A percentile compares a stretch with the other conserved stretches of the same genome.
Evolutionary conservation across 192 early-diverging fungal genomes (phyloP).

Genomic region (Podila minutissima): DNA sequence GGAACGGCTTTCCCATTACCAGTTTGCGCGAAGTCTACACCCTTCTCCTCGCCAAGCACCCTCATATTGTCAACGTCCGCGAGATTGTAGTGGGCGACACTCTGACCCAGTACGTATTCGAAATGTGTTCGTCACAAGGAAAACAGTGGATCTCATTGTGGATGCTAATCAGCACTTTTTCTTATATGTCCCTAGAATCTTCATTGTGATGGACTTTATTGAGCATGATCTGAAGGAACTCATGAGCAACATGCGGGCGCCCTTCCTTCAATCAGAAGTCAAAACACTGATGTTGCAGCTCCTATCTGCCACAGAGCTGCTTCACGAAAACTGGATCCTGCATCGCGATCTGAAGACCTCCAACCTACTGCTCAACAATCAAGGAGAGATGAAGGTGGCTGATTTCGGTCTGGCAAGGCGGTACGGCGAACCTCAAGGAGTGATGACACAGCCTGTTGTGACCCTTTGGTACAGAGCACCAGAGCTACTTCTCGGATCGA

Average conservation of each 20-base stretch:
- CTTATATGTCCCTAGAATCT: slow-evolving; percentile 69
- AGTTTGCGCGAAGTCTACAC: slow-evolving; percentile 82
- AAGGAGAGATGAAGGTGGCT: slow-evolving; percentile 71
- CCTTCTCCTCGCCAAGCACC: slow-evolving; percentile 80
- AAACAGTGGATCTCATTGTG: background rate
- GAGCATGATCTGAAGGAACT: slow-evolving; percentile 94
- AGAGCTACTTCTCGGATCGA: slow-evolving; percentile 67
- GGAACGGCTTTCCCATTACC: slow-evolving; percentile 83
- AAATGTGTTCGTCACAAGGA: background rate
- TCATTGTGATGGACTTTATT: slow-evolving; percentile 98
- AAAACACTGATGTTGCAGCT: slow-evolving; percentile 82
- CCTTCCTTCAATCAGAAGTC: slow-evolving; percentile 89
- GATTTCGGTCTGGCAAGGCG: slow-evolving; percentile 76
- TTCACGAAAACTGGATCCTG: slow-evolving; percentile 77
- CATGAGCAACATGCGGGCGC: slow-evolving; percentile 83
- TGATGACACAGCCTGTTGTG: slow-evolving; percentile 74
- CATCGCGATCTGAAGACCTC: slow-evolving; percentile 77
- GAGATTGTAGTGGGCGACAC: slow-evolving; percentile 80
- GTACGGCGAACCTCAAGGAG: slow-evolving; percentile 69
- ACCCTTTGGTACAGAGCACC: slow-evolving; percentile 81
- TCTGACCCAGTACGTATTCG: slow-evolving; percentile 60
- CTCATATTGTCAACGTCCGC: slow-evolving; percentile 83
- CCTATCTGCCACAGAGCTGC: slow-evolving; percentile 64
- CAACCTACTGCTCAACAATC: slow-evolving; percentile 68
- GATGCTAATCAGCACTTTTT: slow-evolving; percentile 1